Base-by-base conservation (phyloP, 2,329 filamentous ascomycete genomes). In the Juglanconis juglandina region DNA sequence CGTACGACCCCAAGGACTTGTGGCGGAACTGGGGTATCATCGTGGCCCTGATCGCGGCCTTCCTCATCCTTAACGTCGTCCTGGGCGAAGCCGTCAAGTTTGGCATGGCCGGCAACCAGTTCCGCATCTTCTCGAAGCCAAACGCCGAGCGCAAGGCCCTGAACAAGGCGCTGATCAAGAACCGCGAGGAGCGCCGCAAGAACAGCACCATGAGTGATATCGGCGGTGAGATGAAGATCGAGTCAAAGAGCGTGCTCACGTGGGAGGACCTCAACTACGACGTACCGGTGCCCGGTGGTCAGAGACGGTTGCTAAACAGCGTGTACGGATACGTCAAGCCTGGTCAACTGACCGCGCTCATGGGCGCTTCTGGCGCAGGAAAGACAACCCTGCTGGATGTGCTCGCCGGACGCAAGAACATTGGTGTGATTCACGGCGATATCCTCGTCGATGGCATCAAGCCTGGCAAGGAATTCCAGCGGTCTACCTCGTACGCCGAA, bases 1-100 rank as follows among this genome's bases (percentile, higher is more conserved):
- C 82, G 0, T 96, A 93, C 75, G 72, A 77, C 11, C 81, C 83
- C 0, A 75, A 77, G 1, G 84, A 94, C 55, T 78, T 95, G 1
- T 96, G 92, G 92, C 82, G 91, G 47, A 92, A 95, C 73, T 91
- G 89, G 71, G 91, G 90, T 1, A 95, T 96, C 64, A 87, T 96
- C 62, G 71, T 92, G 10, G 86, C 81, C 1, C 83, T 96, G 63
- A 91, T 96, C 57, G 74, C 88, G 46, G 86, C 86, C 62, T 96
- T 96, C 76, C 79, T 96, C 3, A 73, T 84, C 10, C 75, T 90
- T 60, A 94, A 96, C 65, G 87, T 92, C 44, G 80, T 91, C 14
- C 80, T 94, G 0, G 92, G 91, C 69, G 92, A 96, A 71, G 78
- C 89, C 30, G 80, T 96, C 67, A 90, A 86, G 60, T 91, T 87